Percentiles rank a stretch among this genome's conserved stretches.
phyloP scores from a whole-genome alignment of 208 protist species.

The Hexamita inflata region DNA sequence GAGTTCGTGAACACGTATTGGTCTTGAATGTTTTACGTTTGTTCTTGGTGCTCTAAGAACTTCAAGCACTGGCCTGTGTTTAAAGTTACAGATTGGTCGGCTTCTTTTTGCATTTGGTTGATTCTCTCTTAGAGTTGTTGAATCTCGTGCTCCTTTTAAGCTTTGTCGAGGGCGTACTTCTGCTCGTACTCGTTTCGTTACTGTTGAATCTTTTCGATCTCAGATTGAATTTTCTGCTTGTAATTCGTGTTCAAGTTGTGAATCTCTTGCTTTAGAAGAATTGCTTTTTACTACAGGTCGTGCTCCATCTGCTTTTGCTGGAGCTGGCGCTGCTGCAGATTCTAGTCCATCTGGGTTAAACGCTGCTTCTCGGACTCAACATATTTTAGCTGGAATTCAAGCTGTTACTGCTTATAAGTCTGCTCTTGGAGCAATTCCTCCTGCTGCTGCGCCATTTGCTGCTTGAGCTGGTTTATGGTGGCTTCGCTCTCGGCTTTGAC shows the following conservation, averaged over 20 bases:
- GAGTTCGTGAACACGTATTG: neutral
- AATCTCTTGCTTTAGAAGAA: neutral
- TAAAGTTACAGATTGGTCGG: too few species aligned
- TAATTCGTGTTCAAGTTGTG: neutral
- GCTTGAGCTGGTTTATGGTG: neutral
- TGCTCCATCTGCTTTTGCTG: neutral
- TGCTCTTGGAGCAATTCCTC: neutral
- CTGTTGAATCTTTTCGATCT: neutral
- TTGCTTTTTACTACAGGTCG: neutral
- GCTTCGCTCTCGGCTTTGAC: neutral
- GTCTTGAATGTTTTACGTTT: neutral
- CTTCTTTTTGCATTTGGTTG: neutral
- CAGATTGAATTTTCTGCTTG: neutral
- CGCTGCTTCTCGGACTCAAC: neutral
- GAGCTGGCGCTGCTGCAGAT: neutral
- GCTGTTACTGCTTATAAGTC: neutral
- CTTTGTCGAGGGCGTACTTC: constrained; percentile 1
- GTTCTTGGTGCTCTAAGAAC: neutral
- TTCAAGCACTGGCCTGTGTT: neutral
- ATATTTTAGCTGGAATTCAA: neutral
- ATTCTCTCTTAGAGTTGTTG: neutral
- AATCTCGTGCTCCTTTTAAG: neutral
- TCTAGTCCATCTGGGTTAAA: too few species aligned
- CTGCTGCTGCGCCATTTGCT: neutral
- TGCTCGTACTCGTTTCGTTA: neutral